Evolutionary conservation across 495 filamentous ascomycete genomes (phyloP), one percentile per base, ranked within the genome.

Genomic region (Amniculicola lignicola): DNA sequence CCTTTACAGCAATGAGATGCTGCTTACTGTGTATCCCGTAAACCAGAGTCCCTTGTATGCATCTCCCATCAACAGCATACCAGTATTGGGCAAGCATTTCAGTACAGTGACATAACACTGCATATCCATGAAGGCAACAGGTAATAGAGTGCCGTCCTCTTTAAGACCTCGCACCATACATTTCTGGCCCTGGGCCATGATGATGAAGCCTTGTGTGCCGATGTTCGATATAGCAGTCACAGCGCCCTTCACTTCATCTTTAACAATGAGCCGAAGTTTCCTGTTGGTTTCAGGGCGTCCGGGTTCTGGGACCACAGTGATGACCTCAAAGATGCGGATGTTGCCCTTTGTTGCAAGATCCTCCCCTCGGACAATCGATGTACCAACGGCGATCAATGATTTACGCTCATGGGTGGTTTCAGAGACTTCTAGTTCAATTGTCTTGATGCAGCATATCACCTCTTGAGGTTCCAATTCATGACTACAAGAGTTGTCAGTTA

Each of bases 121-220:
- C 84, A 95, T 90, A 64, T 99, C 93, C 82, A 99, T 88, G 64
- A 99, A 99, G 0, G 93, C 93, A 19, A 97, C 92, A 0, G 93
- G 93, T 1, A 97, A 78, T 38, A 97, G 77, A 3, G 83, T 87
- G 1, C 88, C 87, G 62, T 99, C 93, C 71, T 97, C 93, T 64
- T 96, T 96, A 0, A 99, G 76, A 31, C 93, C 93, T 43, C 93
- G 77, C 2, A 99, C 90, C 87, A 97, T 93, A 67, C 89, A 87
- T 66, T 99, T 99, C 63, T 96, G 93, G 1, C 93, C 93, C 66
- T 99, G 94, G 0, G 90, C 90, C 12, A 87, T 85, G 33, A 95
- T 82, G 72, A 97, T 77, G 53, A 96, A 87, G 0, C 92, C 92
- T 65, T 96, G 90, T 0, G 85, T 90, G n/a, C 93, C 93, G 28